phyloP scores from a whole-genome alignment of 331 rosid species.

The Quercus tomentella region DNA sequence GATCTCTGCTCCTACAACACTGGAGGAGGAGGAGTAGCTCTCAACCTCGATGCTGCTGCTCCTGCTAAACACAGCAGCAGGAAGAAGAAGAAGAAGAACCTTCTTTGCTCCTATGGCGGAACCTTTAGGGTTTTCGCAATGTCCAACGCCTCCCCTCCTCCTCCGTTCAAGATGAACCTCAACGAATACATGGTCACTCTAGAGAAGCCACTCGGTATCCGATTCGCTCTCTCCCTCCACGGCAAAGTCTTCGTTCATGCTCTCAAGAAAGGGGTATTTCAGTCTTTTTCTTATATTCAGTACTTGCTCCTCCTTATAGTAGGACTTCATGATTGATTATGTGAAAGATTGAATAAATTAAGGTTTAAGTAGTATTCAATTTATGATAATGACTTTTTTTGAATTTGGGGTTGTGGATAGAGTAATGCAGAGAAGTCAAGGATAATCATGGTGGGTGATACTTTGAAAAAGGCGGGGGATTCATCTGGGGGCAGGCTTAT shows the following conservation, averaged over 20 bases:
- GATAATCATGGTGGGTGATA: constrained; percentile 93
- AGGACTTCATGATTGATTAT: background rate
- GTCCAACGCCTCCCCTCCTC: constrained; percentile 23
- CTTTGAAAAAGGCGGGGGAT: constrained; percentile 77
- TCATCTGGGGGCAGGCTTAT: constrained; percentile 49
- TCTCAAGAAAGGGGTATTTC: constrained; percentile 76
- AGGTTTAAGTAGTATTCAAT: no score
- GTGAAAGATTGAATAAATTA: background rate
- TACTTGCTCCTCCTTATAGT: no score
- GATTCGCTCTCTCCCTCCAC: constrained; percentile 73
- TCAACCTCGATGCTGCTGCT: background rate
- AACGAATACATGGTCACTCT: constrained; percentile 89
- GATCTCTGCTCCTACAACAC: constrained; percentile 17
- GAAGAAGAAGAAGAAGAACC: background rate
- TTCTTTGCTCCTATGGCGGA: constrained; percentile 26
- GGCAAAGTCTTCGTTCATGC: constrained; percentile 81
- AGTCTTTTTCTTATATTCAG: background rate
- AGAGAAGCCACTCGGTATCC: constrained; percentile 81
- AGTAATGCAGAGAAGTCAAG: constrained; percentile 93
- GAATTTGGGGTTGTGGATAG: constrained; percentile 24
- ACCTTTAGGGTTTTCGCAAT: constrained; percentile 44
- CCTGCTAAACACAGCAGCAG: no score
- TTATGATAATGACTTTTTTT: background rate
- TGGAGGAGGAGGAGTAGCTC: background rate
- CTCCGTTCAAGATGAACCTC: constrained; percentile 71